These are phyloP conservation scores for Phytophthora citricola DNA, from an alignment of 352 stramenopile genomes.

Conservation along the genomic window DNA sequence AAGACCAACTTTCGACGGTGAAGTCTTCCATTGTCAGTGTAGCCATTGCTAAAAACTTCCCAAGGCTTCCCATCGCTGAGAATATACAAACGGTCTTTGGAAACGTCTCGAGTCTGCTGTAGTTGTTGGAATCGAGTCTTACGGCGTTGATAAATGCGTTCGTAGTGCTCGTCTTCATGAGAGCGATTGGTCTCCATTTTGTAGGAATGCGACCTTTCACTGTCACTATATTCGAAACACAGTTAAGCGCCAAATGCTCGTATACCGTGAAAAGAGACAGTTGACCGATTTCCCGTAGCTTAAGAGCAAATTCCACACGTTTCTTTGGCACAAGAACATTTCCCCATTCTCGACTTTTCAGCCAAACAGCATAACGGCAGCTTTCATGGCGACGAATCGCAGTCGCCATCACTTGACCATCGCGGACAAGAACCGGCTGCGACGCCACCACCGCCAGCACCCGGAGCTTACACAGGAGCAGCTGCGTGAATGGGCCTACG, in stretches of 20 bases:
- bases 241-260: conserved; percentile 6
- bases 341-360: not conserved
- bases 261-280: conserved; percentile 7
- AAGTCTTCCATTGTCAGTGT: conserved; percentile 6
- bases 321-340: conserved; percentile 16
- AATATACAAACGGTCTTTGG: conserved; percentile 32
- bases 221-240: conserved; percentile 5
- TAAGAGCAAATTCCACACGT: conserved; percentile 21
- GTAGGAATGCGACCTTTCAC: not conserved
- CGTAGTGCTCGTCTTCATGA: conserved; percentile 4
- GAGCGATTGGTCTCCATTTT: no score
- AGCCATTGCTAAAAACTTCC: conserved; percentile 42
- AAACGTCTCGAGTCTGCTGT: conserved; percentile 6
- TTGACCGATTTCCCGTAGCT: not conserved
- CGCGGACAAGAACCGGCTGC: conserved; percentile 39
- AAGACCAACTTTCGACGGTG: conserved; percentile 38
- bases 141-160: conserved; percentile 9
- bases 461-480: conserved; percentile 45
- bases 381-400: conserved; percentile 13
- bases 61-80: conserved; percentile 49
- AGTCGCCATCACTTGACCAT: conserved; percentile 47
- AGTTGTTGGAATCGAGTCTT: conserved; percentile 13
- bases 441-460: conserved; percentile 24
- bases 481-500: conserved; percentile 38
- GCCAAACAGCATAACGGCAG: conserved; percentile 24